Conservation (phyloP, 352 stramenopile species). For the Phytopythium vexans region DNA sequence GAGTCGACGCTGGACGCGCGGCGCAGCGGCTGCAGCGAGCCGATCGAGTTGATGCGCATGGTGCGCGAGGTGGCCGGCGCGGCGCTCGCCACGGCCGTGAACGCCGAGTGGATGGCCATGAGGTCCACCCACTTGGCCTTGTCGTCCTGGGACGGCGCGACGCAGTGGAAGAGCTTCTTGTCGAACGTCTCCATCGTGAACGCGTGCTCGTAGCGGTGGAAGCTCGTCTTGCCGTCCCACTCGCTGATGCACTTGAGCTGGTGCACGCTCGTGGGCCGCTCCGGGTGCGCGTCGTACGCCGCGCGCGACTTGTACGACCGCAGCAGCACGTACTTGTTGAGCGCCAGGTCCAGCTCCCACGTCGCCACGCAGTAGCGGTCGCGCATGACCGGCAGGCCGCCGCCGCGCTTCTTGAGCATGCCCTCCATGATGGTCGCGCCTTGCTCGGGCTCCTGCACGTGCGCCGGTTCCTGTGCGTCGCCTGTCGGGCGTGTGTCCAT, state of each 20-base stretch:
- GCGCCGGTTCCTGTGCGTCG: background rate
- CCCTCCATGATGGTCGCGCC: conserved; percentile 55
- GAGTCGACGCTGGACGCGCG: conserved; percentile 22
- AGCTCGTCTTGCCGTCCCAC: conserved; percentile 76
- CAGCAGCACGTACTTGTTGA: conserved; percentile 58
- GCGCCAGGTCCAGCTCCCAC: conserved; percentile 46
- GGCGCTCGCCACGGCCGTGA: conserved; percentile 12
- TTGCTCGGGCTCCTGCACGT: background rate
- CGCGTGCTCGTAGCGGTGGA: conserved; percentile 68
- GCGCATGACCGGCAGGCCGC: conserved; percentile 75
- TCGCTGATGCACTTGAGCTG: conserved; percentile 69
- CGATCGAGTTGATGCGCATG: conserved; percentile 19
- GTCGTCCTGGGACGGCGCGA: conserved; percentile 40
- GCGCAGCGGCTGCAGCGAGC: conserved; percentile 18
- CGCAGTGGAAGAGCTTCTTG: conserved; percentile 73
- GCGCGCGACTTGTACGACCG: conserved; percentile 65
- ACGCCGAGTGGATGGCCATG: conserved; percentile 34
- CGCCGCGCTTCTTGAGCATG: conserved; percentile 64
- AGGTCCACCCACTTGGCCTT: conserved; percentile 70
- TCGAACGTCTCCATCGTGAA: conserved; percentile 75
- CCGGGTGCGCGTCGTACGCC: conserved; percentile 37
- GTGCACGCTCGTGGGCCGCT: conserved; percentile 51
- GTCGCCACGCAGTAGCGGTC: conserved; percentile 81
- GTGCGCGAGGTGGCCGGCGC: conserved; percentile 8
- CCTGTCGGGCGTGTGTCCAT: background rate